These are phyloP conservation scores for Aspergillus arachidicola DNA, from an alignment of 2,329 filamentous ascomycete species.

Conservation along the genomic window DNA sequence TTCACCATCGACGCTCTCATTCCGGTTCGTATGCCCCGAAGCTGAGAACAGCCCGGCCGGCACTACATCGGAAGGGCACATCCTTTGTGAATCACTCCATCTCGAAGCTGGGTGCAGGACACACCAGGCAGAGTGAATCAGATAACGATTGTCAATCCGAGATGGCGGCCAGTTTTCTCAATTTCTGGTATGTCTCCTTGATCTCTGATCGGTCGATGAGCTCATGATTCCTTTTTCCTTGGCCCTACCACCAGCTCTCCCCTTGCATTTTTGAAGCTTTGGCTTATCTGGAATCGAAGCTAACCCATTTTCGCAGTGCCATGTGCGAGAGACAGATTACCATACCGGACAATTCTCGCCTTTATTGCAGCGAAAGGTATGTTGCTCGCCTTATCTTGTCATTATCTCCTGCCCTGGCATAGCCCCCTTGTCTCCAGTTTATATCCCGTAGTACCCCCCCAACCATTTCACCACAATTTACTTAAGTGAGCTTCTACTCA, in stretches of 20 bases:
- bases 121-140: conserved; percentile 21
- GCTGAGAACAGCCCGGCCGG: conserved; percentile 33
- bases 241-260: conserved; percentile 15
- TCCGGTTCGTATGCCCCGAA: conserved; percentile 37
- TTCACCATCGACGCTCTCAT: conserved; percentile 35
- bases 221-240: conserved; percentile 20
- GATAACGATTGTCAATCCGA: conserved; percentile 35
- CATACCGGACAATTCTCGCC: conserved; percentile 59
- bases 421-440: conserved; percentile 8
- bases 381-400: conserved; percentile 25
- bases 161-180: conserved; percentile 49
- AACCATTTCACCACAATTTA: conserved; percentile 5
- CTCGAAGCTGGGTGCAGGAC: conserved; percentile 37
- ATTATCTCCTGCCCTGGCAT: conserved; percentile 9
- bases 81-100: conserved; percentile 33
- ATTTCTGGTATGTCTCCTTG: conserved; percentile 45
- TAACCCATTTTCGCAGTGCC: conserved; percentile 50
- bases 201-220: neutral
- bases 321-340: conserved; percentile 69
- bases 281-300: conserved; percentile 26
- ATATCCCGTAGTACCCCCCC: conserved; percentile 11
- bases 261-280: conserved; percentile 23
- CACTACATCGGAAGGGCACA: conserved; percentile 37
- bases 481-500: conserved; percentile 6
- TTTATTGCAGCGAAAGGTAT: conserved; percentile 68